Conservation (phyloP, 345 rosid genomes). For the Melaleuca alternifolia region DNA sequence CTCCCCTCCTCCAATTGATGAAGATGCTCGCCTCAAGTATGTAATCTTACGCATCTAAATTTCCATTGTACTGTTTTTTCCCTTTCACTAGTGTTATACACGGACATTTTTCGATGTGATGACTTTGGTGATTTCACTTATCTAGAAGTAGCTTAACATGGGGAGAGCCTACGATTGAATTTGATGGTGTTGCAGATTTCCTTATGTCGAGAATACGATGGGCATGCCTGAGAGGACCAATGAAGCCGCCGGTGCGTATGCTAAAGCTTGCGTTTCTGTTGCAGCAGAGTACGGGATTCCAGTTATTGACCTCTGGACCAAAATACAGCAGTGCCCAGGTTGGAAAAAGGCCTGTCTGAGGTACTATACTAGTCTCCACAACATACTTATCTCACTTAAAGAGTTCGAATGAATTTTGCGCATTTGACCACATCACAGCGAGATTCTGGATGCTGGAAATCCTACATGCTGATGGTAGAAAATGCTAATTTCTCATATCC, state of each 20-base stretch:
- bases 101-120: not conserved
- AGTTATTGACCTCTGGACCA: constrained; percentile 64
- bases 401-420: not conserved
- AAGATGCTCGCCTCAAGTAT: constrained; percentile 74
- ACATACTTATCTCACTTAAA: not conserved
- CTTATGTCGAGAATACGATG: constrained; percentile 48
- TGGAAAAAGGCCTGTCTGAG: constrained; percentile 57
- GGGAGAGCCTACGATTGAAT: not conserved
- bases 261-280: constrained; percentile 45
- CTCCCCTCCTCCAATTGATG: constrained; percentile 89
- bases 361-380: constrained; percentile 3
- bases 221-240: constrained; percentile 84
- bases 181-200: constrained; percentile 28
- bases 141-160: not conserved
- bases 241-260: constrained; percentile 70
- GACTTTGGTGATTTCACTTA: not conserved
- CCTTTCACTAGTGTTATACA: not conserved
- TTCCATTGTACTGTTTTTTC: not conserved
- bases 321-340: constrained; percentile 54
- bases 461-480: not conserved
- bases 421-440: not conserved
- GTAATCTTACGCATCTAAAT: not conserved
- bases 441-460: not conserved
- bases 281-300: constrained; percentile 48
- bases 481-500: not conserved